These are phyloP conservation scores for Nitzschia palea DNA, from an alignment of 108 stramenopile species.

Conservation along the genomic window DNA sequence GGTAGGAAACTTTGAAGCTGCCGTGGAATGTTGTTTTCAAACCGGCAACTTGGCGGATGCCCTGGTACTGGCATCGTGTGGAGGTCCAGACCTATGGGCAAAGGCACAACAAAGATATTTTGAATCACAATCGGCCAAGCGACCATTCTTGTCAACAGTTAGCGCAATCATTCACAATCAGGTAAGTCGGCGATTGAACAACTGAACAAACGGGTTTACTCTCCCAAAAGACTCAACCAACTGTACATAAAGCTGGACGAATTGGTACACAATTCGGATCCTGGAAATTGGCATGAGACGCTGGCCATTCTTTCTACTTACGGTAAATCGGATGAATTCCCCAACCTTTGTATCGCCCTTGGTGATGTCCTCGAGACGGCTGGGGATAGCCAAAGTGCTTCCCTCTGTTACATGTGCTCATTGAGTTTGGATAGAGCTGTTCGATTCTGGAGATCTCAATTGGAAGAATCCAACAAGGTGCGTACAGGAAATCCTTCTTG, in stretches of 20 bases:
- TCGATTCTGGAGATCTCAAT: constrained; percentile 78
- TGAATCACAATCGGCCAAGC: constrained; percentile 56
- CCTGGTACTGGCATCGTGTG: constrained; percentile 90
- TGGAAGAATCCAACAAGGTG: constrained; percentile 51
- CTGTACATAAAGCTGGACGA: constrained; percentile 40
- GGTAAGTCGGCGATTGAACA: not conserved
- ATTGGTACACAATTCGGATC: constrained; percentile 72
- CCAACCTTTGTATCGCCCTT: constrained; percentile 82
- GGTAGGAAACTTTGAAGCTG: constrained; percentile 96
- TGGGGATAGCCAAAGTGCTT: constrained; percentile 78
- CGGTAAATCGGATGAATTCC: constrained; percentile 90
- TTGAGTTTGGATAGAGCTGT: constrained; percentile 85
- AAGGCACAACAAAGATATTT: constrained; percentile 91
- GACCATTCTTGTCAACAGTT: constrained; percentile 87
- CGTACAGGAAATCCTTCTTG: not conserved
- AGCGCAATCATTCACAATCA: constrained; percentile 84
- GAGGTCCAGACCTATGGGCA: constrained; percentile 91
- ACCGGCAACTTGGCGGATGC: constrained; percentile 92
- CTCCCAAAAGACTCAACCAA: too few species aligned
- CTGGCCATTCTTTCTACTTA: constrained; percentile 94
- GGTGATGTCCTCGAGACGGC: constrained; percentile 84
- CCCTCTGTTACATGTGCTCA: constrained; percentile 95
- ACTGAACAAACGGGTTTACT: too few species aligned
- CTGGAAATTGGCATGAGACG: constrained; percentile 91
- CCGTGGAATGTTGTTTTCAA: constrained; percentile 93